Evolutionary conservation across 306 rosid species (phyloP), one percentile per base, ranked within the genome.

Genomic region (Cucurbita moschata): DNA sequence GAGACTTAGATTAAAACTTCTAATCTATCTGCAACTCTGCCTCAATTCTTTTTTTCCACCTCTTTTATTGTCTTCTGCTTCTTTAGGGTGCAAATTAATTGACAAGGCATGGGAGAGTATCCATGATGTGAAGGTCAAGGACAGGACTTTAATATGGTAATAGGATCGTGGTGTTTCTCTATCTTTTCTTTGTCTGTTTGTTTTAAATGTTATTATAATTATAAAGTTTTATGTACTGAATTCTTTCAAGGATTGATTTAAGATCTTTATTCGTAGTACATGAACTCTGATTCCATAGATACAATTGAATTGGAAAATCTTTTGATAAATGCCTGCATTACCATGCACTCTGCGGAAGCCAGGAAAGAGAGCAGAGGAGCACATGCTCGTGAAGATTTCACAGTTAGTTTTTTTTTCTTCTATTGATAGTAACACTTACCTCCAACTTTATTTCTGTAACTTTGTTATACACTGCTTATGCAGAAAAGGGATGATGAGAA

Each of bases 281-380:
- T 96, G 97, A 91, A 91, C 85, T 73, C 96, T 38, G 97, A 91
- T 85, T 80, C 89, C 86, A 82, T 87, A 14, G 97, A 91, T 85
- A 91, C 96, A 10, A 82, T 91, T 53, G 97, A 91, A 79, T 69
- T 91, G 84, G 97, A 91, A 86, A 91, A 91, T 77, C 96, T 91
- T 70, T 81, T 91, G 85, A 89, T 91, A 83, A 91, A 89, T 87
- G 96, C 97, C 51, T 83, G 85, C 75, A 65, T 91, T 85, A 91
- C 97, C 71, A 89, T 91, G 96, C 88, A 86, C 81, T 91, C 97
- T 53, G 97, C 97, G 74, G 97, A 91, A 85, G 97, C 96, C 72
- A 86, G 97, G 90, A 87, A 91, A 86, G 97, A 91, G 79, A 89
- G 97, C 76, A 82, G 97, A 83, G 97, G 97, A 66, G 97, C 97